These are phyloP conservation scores for Chaetoscypha palmicola DNA, from an alignment of 2,329 filamentous ascomycete genomes.

Conservation along the genomic window DNA sequence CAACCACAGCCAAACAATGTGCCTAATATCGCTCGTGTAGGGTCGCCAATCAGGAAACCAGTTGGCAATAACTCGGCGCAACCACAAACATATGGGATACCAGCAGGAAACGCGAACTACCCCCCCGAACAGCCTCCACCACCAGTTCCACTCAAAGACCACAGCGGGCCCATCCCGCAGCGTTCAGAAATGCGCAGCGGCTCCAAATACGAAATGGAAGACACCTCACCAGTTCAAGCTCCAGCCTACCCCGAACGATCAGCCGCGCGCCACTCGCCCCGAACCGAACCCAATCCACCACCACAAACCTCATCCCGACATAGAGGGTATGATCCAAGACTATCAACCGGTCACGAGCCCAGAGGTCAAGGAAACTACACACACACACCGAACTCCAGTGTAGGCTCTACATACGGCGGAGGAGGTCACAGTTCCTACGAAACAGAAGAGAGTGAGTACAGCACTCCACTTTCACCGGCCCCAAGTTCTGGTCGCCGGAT, in stretches of 20 bases:
- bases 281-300: not conserved
- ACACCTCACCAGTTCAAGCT: constrained; percentile 1
- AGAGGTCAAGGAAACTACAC: not conserved
- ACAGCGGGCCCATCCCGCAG: constrained; percentile 13
- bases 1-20: not conserved
- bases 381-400: not conserved
- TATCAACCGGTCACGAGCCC: not conserved
- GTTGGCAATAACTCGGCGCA: not conserved
- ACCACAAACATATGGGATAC: not conserved
- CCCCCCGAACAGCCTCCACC: not conserved
- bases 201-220: constrained; percentile 5
- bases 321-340: not conserved
- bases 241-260: constrained; percentile 7
- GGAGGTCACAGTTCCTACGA: not conserved
- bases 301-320: not conserved
- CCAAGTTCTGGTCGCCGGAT: constrained; percentile 4
- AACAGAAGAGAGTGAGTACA: not conserved
- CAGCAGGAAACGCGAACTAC: not conserved
- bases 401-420: not conserved
- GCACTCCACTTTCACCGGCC: not conserved
- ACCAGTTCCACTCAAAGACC: constrained; percentile 5
- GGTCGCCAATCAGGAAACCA: not conserved
- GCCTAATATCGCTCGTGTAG: not conserved
- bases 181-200: constrained; percentile 10
- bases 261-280: constrained; percentile 9